Evolutionary conservation across 768 basidiomycete species (phyloP).

Genomic region (Suillus subalutaceus): DNA sequence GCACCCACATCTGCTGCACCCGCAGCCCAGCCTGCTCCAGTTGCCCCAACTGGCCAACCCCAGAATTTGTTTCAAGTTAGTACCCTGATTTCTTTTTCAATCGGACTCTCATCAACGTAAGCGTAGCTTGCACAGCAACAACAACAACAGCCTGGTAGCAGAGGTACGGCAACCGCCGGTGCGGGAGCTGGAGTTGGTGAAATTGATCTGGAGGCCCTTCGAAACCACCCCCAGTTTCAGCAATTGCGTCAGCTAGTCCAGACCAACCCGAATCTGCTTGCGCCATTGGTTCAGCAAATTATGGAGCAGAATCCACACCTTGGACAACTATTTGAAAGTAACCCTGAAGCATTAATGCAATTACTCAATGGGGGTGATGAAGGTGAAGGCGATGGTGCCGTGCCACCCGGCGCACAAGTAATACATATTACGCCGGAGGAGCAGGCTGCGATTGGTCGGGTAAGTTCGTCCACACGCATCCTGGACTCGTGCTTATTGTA

Average conservation of each 20-base stretch:
- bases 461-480: constrained; percentile 43
- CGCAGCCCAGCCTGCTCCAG: constrained; percentile 41
- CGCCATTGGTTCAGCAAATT: constrained; percentile 84
- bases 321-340: constrained; percentile 63
- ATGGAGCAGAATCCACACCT: constrained; percentile 73
- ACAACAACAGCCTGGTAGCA: constrained; percentile 39
- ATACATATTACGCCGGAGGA: constrained; percentile 87
- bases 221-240: constrained; percentile 64
- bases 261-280: constrained; percentile 78
- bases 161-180: constrained; percentile 37
- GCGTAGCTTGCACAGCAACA: constrained; percentile 73
- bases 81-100: constrained; percentile 4
- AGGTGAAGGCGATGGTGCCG: constrained; percentile 35
- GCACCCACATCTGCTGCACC: constrained; percentile 37
- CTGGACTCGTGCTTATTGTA: not conserved
- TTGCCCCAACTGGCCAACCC: constrained; percentile 46
- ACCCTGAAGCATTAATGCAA: constrained; percentile 72
- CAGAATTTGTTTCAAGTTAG: constrained; percentile 89
- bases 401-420: constrained; percentile 56
- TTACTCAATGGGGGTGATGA: constrained; percentile 56
- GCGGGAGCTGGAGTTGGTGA: constrained; percentile 25
- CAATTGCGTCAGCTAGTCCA: constrained; percentile 73
- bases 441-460: constrained; percentile 83
- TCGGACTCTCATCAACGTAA: not conserved
- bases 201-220: constrained; percentile 55